Base-by-base conservation (phyloP, 768 basidiomycete genomes). In the Mycena venus region DNA sequence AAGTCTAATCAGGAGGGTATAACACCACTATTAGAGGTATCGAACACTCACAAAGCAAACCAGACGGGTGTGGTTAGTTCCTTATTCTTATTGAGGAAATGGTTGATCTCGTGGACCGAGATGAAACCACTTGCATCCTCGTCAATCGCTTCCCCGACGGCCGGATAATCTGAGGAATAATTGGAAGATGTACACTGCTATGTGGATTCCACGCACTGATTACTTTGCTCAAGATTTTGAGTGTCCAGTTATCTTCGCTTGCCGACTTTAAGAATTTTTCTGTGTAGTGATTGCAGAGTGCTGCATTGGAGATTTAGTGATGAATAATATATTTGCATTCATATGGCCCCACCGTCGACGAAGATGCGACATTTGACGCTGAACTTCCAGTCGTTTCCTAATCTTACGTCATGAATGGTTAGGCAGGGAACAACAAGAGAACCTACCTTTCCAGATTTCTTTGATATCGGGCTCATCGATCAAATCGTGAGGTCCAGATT, bases 281-380 rank as follows among this genome's bases (percentile, higher is more conserved):
- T 51, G 73, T 76, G 65, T 73, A 79, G 59, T 76, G 67, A 25
- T 78, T 73, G 25, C 75, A 76, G 0, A 78, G 51, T 5, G 76
- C 80, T 80, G 56, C 7, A 23, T 62, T 15, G 23, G 25, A 27
- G 15, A 15, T 11, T 29, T 29, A 31, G 53, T 19, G 53, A 34
- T 29, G 4, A 14, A 9, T 8, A 12, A 29, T 29, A 42, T 21
- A 14, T 58, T 40, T 10, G 44, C 42, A 38, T 2, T n/a, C 69
- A 77, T 19, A 19, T 9, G 40, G 1, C 68, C n/a, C 38, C 55
- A 80, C 80, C 79, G 55, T 81, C 80, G 29, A 80, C 75, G 32
- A 81, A 79, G 19, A 63, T 68, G 12, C 79, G 59, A 38, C 70
- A 74, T 65, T 81, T 81, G 23, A 78, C 76, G 62, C 80, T 81